These are phyloP conservation scores for Neurospora sp. DNA, from an alignment of 495 filamentous ascomycete species.

Conservation along the genomic window DNA sequence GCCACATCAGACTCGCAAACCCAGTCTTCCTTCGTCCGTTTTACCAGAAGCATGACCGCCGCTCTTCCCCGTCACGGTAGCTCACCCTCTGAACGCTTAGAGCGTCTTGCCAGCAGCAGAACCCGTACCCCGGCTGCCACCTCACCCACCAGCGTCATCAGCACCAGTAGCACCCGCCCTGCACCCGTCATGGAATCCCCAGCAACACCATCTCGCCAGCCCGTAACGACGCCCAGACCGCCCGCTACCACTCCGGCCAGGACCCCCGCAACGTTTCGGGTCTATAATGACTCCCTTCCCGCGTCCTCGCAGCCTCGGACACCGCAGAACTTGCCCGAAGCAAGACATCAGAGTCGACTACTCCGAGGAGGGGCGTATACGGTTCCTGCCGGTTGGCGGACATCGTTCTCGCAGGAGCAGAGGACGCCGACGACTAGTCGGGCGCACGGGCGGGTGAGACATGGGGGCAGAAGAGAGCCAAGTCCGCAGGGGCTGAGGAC, in stretches of 20 bases:
- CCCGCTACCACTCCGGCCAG: neutral
- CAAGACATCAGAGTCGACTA: conserved; percentile 38
- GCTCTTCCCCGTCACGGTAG: neutral
- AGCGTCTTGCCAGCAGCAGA: neutral
- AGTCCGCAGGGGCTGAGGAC: conserved; percentile 28
- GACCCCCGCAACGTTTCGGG: conserved; percentile 4
- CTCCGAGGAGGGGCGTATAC: conserved; percentile 31
- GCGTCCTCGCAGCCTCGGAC: conserved; percentile 46
- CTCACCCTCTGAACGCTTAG: neutral
- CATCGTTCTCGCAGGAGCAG: conserved; percentile 6
- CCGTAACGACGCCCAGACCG: neutral
- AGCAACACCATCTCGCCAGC: neutral
- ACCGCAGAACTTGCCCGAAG: conserved; percentile 42
- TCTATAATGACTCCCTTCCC: conserved; percentile 44
- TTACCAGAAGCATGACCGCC: neutral
- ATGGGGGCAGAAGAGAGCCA: conserved; percentile 6
- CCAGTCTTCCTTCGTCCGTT: neutral
- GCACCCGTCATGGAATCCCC: neutral
- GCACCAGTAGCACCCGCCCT: neutral
- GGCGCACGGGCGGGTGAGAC: neutral
- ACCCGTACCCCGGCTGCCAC: neutral
- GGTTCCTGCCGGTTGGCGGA: conserved; percentile 22
- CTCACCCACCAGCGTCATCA: neutral
- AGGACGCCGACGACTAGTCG: conserved; percentile 8
- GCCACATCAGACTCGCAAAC: neutral